Evolutionary conservation across 1,284 basidiomycete species (phyloP).

Genomic region (Meira miltonrushii): DNA sequence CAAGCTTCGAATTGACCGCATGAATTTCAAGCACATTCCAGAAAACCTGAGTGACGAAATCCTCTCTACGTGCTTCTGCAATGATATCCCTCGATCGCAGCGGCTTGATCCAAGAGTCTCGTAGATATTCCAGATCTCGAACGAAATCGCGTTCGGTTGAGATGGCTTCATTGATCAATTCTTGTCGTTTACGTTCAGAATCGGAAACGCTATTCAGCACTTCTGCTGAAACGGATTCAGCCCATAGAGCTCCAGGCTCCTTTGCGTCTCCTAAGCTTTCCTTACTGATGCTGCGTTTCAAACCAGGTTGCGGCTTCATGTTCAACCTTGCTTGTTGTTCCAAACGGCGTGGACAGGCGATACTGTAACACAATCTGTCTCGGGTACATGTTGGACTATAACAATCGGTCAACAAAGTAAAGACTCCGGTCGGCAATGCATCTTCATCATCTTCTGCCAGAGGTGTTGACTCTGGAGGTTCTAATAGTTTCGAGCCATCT

Average conservation of each 20-base stretch:
- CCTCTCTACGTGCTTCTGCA: constrained; percentile 68
- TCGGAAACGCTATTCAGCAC: constrained; percentile 87
- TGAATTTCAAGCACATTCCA: constrained; percentile 97
- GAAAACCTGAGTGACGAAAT: constrained; percentile 90
- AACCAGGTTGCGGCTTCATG: constrained; percentile 83
- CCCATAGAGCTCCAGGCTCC: constrained; percentile 73
- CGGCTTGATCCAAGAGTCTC: constrained; percentile 85
- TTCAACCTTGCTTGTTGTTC: constrained; percentile 84
- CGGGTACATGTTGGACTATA: constrained; percentile 96
- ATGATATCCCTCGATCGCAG: constrained; percentile 71
- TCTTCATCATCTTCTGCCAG: constrained; percentile 52
- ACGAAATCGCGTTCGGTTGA: constrained; percentile 98
- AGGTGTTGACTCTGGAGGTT: constrained; percentile 25
- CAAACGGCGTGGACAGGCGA: constrained; percentile 85
- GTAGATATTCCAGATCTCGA: constrained; percentile 92
- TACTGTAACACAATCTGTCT: constrained; percentile 89
- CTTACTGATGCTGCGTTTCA: constrained; percentile 67
- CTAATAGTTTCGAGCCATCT: constrained; percentile 9
- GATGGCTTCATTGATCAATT: constrained; percentile 98
- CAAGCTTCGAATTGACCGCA: constrained; percentile 77
- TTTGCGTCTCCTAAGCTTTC: constrained; percentile 75
- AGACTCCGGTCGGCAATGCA: constrained; percentile 83
- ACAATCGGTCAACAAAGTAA: constrained; percentile 92
- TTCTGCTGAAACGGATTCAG: constrained; percentile 90
- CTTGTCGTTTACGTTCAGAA: constrained; percentile 89